Conservation (phyloP, 352 stramenopile genomes). For the Salisapilia sapeloensis region DNA sequence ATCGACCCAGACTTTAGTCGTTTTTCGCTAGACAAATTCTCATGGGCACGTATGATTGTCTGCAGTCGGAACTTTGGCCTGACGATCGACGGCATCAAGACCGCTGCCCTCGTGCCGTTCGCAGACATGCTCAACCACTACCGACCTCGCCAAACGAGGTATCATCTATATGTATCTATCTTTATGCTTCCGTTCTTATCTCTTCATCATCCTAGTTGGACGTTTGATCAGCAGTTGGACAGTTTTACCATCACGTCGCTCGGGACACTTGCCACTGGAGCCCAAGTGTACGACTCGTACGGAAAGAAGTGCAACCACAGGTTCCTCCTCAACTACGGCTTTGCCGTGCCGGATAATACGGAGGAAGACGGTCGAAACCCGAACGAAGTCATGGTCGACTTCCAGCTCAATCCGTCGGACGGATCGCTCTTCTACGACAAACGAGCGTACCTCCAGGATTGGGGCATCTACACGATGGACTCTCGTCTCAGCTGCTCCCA, state of each 20-base stretch:
- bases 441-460: slow-evolving; percentile 69
- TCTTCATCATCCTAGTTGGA: slow-evolving; percentile 60
- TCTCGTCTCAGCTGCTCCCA: slow-evolving; percentile 72
- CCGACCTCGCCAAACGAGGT: slow-evolving; percentile 95
- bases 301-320: slow-evolving; percentile 99
- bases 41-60: slow-evolving; percentile 97
- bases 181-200: not conserved
- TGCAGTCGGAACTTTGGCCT: slow-evolving; percentile 98
- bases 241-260: slow-evolving; percentile 84
- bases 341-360: slow-evolving; percentile 97
- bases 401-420: slow-evolving; percentile 42
- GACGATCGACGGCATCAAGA: slow-evolving; percentile 94
- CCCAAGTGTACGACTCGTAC: slow-evolving; percentile 99
- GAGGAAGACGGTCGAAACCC: slow-evolving; percentile 96
- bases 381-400: slow-evolving; percentile 90
- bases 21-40: slow-evolving; percentile 94
- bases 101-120: slow-evolving; percentile 95
- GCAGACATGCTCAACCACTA: slow-evolving; percentile 99
- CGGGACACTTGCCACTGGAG: slow-evolving; percentile 45
- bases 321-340: slow-evolving; percentile 99
- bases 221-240: slow-evolving; percentile 68
- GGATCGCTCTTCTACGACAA: slow-evolving; percentile 75
- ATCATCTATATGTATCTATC: slow-evolving; percentile 77
- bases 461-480: slow-evolving; percentile 77
- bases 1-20: slow-evolving; percentile 84